phyloP scores from a whole-genome alignment of 768 basidiomycete genomes.

The Amanita pseudoporphyria region DNA sequence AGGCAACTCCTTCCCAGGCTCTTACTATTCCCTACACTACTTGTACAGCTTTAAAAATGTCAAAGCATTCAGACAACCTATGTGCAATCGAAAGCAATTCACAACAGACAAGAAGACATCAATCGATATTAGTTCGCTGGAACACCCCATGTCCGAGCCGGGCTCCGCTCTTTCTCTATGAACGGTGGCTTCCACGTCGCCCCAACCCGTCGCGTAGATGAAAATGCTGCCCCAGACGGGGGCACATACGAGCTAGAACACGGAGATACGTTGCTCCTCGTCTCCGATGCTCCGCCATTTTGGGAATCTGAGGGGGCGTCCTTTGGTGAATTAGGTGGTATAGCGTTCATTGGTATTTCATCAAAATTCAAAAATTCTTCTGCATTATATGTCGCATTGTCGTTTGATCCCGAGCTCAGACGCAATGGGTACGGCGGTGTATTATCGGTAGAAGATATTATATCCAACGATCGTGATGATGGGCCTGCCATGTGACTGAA shows the following conservation, averaged over 20 bases:
- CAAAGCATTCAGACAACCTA: slow-evolving; percentile 1
- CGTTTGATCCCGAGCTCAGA: neutral
- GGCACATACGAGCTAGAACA: slow-evolving; percentile 32
- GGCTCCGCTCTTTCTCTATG: slow-evolving; percentile 15
- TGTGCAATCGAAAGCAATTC: slow-evolving; percentile 11
- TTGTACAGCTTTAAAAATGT: neutral
- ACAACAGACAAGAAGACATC: slow-evolving; percentile 14
- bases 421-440: slow-evolving; percentile 11
- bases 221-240: slow-evolving; percentile 42
- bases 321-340: slow-evolving; percentile 6
- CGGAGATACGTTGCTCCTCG: slow-evolving; percentile 4
- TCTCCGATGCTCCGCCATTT: slow-evolving; percentile 12
- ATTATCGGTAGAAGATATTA: slow-evolving; percentile 12
- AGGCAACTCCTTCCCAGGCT: neutral
- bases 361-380: slow-evolving; percentile 31
- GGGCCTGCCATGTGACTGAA: slow-evolving; percentile 11
- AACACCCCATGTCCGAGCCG: slow-evolving; percentile 19
- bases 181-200: slow-evolving; percentile 35
- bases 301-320: slow-evolving; percentile 9
- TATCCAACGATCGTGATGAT: slow-evolving; percentile 3
- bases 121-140: slow-evolving; percentile 13
- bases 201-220: slow-evolving; percentile 43
- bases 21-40: neutral
- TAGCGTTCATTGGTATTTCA: slow-evolving; percentile 2
- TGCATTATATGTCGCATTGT: slow-evolving; percentile 18